Evolutionary conservation across 163 green algal species (phyloP), one percentile per base, ranked within the genome.

Genomic region (Chlorella variabilis): DNA sequence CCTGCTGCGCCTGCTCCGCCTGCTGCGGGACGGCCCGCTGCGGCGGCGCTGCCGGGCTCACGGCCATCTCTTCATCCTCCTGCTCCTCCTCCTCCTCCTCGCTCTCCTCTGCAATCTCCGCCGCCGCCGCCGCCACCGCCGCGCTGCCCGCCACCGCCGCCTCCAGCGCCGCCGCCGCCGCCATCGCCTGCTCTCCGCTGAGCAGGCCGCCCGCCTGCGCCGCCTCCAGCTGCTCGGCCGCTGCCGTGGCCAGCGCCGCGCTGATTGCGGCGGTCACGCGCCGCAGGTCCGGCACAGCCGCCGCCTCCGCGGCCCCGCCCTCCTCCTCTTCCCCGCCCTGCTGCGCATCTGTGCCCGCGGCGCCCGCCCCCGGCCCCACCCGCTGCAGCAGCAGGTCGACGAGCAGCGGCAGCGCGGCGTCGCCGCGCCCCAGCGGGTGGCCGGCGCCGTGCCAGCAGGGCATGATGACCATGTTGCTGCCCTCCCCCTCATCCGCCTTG

Each of bases 401-500:
- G 18, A 85, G 71, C 45, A 67, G 41, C 48, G 49, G 71, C 71
- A 85, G 71, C 25, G 29, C 66, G 41, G 4, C 45, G 65, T 85
- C 80, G 33, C 39, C 25, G 11, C 49, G 56, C 33, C 34, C 73
- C 70, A 62, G 58, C 38, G 42, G 71, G 23, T 74, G 42, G 1
- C 36, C 27, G 2, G 63, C 31, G 2, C 71, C 63, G 18, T 36
- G 27, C 82, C 82, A 89, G 63, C 39, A 62, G 34, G 85, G 85
- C 49, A 84, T 69, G 18, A 87, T 4, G 6, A 89, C 36, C 81
- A 87, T 87, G 63, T 86, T 84, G 42, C 38, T 59, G 39, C 36
- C 81, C 63, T 89, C 85, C 6, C 29, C 82, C 15, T 74, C 62
- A 2, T 71, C 38, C 5, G 62, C 62, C 75, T 90, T 90, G 82